Evolutionary conservation across 306 rosid species (phyloP), one percentile per base, ranked within the genome.

Genomic region (Psophocarpus tetragonolobus): DNA sequence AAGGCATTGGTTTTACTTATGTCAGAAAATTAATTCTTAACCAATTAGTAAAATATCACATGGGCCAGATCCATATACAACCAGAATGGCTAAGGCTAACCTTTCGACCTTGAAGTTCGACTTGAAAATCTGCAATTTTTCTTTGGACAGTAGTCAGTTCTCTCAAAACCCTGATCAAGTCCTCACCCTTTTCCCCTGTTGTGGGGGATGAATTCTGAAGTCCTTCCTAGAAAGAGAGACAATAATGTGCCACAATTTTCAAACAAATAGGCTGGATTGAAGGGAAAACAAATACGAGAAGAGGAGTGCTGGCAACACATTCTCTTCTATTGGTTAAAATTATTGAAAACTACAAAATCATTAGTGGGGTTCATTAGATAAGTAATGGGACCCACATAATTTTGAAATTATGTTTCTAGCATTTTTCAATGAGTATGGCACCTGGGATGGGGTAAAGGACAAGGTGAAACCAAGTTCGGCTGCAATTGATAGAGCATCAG

Each of bases 41-140:
- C 39, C 12, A 68, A 68, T 9, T 53, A 79, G 30, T 7, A 13
- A 38, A n/a, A 60, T 11, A 30, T 23, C 4, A 18, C 15, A 74
- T 15, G 44, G 4, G 32, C 47, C 27, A 80, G n/a, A 79, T 71
- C 81, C 36, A 76, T 30, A 26, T 8, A 14, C 58, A 74, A 74
- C 33, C 0, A 4, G 30, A 83, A 75, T 6, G 48, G 13, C 53
- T 65, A 58, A 45, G 72, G 21, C 75, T 33, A 2, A 92, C 97
- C 90, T 95, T 95, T 82, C 99, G 91, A 53, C 97, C 97, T 87
- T 95, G 99, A 83, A 95, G 99, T 81, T 95, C 97, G 21, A 95
- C 99, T 87, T 95, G 98, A 76, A 95, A 87, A 86, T 92, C 96
- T 3, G 97, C 97, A 24, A 92, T 95, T 87, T 92, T 92, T 78